Evolutionary conservation across 1,139 yeast genomes (phyloP), one percentile per base, ranked within the genome.

Genomic region (Yamadazyma siamensis): DNA sequence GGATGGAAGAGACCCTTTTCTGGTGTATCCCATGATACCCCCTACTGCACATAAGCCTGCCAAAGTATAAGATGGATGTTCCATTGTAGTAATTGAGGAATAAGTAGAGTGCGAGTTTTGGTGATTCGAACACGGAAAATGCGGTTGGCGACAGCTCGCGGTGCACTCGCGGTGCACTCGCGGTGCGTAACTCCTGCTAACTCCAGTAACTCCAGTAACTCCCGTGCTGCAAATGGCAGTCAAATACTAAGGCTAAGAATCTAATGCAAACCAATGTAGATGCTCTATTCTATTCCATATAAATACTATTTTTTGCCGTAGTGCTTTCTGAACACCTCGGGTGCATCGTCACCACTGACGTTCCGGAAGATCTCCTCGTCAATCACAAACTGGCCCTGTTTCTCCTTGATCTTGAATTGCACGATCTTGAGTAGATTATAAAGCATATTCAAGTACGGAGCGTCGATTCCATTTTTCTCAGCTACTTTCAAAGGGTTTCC

Each of bases 1-100:
- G 0, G 96, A 87, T 14, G 95, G 94, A 21, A 80, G 49, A 3
- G 95, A 85, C 11, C 81, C 75, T 50, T 82, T 82, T 44, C 84
- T 82, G 38, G 70, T 52, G 56, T 64, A 84, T 25, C 94, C 94
- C 58, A 79, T 73, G 24, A 76, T 41, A 27, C 94, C 95, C 32
- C 95, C 94, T 37, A 75, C 59, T 39, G 83, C 71, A 49, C 86
- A 71, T 39, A 84, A 70, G n/a, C 80, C 87, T 20, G 89, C 77
- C 49, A 84, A 69, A 15, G 91, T 78, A 47, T 67, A 78, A 32
- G 89, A 77, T 38, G 91, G 94, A 55, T 84, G 91, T 62, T 83
- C 94, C 89, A 67, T 66, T 13, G 12, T 25, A 8, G n/a, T n/a
- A n/a, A n/a, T n/a, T n/a, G n/a, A n/a, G n/a, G n/a, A n/a, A n/a